A percentile compares a stretch with the other conserved stretches of the same genome.
phyloP scores from a whole-genome alignment of 805 yeast genomes.

The Debaryomyces hansenii region DNA sequence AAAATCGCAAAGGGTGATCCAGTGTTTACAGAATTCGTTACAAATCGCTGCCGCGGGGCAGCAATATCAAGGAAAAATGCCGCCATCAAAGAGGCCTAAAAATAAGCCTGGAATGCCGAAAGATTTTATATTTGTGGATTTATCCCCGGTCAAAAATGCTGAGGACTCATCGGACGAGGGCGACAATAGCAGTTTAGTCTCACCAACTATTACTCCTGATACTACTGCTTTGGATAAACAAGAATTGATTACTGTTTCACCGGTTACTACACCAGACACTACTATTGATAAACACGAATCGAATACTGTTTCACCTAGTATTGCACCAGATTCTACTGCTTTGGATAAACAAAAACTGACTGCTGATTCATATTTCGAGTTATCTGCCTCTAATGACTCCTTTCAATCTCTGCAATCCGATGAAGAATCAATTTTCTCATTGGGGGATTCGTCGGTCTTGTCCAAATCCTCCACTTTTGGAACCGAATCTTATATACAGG shows the following conservation, averaged over 20 bases:
- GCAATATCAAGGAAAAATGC: slow-evolving; percentile 33
- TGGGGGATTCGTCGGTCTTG: slow-evolving; percentile 8
- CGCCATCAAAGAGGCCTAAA: slow-evolving; percentile 45
- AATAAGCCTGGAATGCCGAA: slow-evolving; percentile 45
- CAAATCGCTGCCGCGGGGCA: slow-evolving; percentile 41
- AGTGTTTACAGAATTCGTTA: slow-evolving; percentile 44
- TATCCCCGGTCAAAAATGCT: slow-evolving; percentile 38
- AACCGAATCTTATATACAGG: slow-evolving; percentile 11
- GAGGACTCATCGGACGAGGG: slow-evolving; percentile 12
- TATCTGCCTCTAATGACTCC: slow-evolving; percentile 8
- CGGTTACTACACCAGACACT: background rate
- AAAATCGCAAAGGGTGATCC: slow-evolving; percentile 21
- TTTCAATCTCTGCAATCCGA: slow-evolving; percentile 16
- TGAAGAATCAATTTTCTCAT: slow-evolving; percentile 18
- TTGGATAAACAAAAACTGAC: background rate
- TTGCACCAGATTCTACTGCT: slow-evolving; percentile 5
- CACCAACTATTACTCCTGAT: slow-evolving; percentile 5
- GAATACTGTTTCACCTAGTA: too few relatives aligned
- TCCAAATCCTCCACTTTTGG: slow-evolving; percentile 3
- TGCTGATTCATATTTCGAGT: background rate
- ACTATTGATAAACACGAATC: too few relatives aligned
- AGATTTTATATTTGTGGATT: slow-evolving; percentile 47
- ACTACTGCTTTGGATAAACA: slow-evolving; percentile 1
- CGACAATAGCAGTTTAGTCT: slow-evolving; percentile 5
- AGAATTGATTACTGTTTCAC: background rate